Evolutionary conservation across 2,329 filamentous ascomycete species (phyloP).

Genomic region (Incumbomyces lentus): DNA sequence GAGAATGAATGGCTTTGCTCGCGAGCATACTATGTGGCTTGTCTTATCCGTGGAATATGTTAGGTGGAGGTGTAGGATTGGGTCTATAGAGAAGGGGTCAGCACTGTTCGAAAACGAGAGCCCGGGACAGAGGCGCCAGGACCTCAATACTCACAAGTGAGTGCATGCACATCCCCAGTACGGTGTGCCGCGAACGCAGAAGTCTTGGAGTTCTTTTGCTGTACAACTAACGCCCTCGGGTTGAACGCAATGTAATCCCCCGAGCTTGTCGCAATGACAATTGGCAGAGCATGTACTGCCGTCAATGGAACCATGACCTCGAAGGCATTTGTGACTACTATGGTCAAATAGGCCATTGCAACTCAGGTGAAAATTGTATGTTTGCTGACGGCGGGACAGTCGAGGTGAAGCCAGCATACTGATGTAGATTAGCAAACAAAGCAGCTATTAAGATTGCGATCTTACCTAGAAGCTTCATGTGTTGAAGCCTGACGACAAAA

Average conservation of each 20-base stretch:
- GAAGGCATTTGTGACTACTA: not conserved
- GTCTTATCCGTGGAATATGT: no score
- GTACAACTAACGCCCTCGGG: not conserved
- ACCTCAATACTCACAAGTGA: not conserved
- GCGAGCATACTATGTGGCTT: no score
- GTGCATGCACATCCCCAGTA: constrained; percentile 2
- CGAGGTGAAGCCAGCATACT: not conserved
- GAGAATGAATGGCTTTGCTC: no score
- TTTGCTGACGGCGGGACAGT: not conserved
- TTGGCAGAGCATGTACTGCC: not conserved
- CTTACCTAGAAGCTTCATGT: not conserved
- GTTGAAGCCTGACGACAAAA: not conserved
- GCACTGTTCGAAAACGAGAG: no score
- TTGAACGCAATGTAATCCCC: not conserved
- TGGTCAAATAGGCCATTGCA: not conserved
- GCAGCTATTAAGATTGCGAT: not conserved
- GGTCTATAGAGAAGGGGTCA: no score
- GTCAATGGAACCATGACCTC: not conserved
- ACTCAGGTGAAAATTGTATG: not conserved
- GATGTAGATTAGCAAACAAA: not conserved
- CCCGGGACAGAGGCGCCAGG: no score
- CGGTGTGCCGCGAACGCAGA: not conserved
- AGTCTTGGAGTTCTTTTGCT: not conserved
- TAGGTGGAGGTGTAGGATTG: no score
- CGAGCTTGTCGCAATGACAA: not conserved